Evolutionary conservation across 495 filamentous ascomycete species (phyloP).

Genomic region (Xylaria cubensis): DNA sequence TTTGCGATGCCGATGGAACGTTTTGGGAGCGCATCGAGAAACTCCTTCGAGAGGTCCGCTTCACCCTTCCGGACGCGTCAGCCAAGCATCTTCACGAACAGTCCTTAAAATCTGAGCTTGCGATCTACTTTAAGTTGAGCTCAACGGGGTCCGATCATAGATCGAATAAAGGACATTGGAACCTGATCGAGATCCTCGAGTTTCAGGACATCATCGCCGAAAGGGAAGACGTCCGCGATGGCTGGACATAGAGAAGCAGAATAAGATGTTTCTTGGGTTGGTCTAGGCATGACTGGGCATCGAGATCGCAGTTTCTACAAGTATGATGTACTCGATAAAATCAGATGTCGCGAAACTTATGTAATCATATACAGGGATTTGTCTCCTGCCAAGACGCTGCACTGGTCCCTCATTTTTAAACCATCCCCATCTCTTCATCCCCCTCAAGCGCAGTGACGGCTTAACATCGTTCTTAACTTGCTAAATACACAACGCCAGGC

Average conservation of each 20-base stretch:
- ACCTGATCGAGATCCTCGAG: not conserved
- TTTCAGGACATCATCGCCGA: not conserved
- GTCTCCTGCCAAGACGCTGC: slow-evolving; percentile 22
- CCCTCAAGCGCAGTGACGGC: not conserved
- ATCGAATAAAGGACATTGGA: slow-evolving; percentile 9
- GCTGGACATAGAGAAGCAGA: not conserved
- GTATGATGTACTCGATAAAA: not conserved
- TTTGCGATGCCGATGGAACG: slow-evolving; percentile 2
- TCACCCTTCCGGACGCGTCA: not conserved
- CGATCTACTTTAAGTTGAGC: not conserved
- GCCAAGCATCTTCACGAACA: slow-evolving; percentile 11
- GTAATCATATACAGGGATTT: slow-evolving; percentile 15
- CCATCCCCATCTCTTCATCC: slow-evolving; percentile 1
- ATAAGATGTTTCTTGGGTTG: not conserved
- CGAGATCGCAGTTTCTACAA: not conserved
- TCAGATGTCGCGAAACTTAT: slow-evolving; percentile 1
- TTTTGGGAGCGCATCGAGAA: slow-evolving; percentile 21
- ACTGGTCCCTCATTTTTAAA: slow-evolving; percentile 12
- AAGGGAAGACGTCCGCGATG: not conserved
- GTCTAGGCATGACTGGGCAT: not conserved
- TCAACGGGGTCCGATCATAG: not conserved
- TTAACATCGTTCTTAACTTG: not conserved
- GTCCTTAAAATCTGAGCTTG: slow-evolving; percentile 14
- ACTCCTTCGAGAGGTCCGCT: slow-evolving; percentile 2
- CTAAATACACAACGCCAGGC: not conserved